Evolutionary conservation across 768 basidiomycete genomes (phyloP), one percentile per base, ranked within the genome.

Genomic region (Suillus weaverae): DNA sequence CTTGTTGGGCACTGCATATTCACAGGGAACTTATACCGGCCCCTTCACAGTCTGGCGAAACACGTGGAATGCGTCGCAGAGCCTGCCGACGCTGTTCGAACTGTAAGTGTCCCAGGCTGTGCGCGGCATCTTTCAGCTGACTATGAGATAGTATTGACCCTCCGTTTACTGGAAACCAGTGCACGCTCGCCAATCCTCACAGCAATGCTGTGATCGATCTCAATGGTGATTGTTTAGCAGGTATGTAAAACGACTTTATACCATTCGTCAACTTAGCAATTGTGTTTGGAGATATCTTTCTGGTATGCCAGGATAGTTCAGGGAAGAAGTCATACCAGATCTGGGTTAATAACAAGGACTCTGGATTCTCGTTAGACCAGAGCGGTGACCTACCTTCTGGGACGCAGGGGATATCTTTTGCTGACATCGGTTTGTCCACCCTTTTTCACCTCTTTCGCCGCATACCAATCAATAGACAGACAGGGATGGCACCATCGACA

Each of bases 401-500:
- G 0, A 82, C 87, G 5, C 94, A 93, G 68, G 79, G 88, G 0
- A 85, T 99, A 33, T 85, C 90, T 0, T 99, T 99, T 69, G 95
- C 91, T 46, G 97, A 99, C 68, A 85, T 99, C 68, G 92, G 95
- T 94, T 71, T 63, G 81, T 76, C 46, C 43, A 62, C 41, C 2
- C n/a, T 30, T 51, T 22, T 30, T 46, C 32, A 36, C 38, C 26
- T 30, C 57, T 43, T 18, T 26, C 3, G 39, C 20, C 18, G 11
- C 6, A 16, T 32, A 14, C 26, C 6, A 41, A 59, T 7, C 6
- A n/a, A 30, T 20, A 59, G 18, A 59, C 65, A 91, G 96, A 99
- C 71, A 88, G 97, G 8, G 97, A 99, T 70, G 97, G 97, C 1
- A 96, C 97, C 1, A 91, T 99, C 38, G 97, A 99, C 74, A 88